Base-by-base conservation (phyloP, 1,284 basidiomycete species). In the Ceratobasidium sp. region DNA sequence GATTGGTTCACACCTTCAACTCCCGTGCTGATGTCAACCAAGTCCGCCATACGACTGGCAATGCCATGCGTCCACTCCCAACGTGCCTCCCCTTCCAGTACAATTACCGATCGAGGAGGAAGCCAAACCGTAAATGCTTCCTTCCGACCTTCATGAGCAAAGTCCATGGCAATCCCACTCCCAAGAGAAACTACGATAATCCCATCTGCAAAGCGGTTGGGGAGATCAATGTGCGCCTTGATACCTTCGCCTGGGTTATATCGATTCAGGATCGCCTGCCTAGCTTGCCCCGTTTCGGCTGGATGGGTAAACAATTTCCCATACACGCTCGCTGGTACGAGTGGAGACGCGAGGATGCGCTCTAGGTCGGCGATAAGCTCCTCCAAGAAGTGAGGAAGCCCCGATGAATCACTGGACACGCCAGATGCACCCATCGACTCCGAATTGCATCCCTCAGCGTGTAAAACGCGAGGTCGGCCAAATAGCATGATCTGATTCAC, bases 191-290 rank as follows among this genome's bases (percentile, higher is more conserved):
- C 86, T 13, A 91, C 92, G 43, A 94, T 85, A 76, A 95, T 94
- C 1, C 91, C 92, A 79, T 94, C 92, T 14, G 87, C 91, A 79
- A 90, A 95, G 22, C 93, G 87, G 53, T 85, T 83, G 8, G 92
- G 84, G 46, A 95, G 83, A 79, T 95, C 93, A 56, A 94, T 87
- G 78, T 94, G 93, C 0, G 92, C 86, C 0, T 88, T 84, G 76
- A 95, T 94, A 11, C 93, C 93, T 79, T 94, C 90, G 0, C 92
- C 92, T 0, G 91, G 91, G 62, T 83, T 82, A 79, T 95, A 95
- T 2, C 92, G 82, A 80, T 95, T 95, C 68, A 95, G 78, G 74
- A 95, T 95, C 0, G 88, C 91, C 79, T 95, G 93, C 39, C 92
- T 85, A 0, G 90, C 88, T 51, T 82, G 83, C 13, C 82, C 81